Evolutionary conservation across 805 yeast genomes (phyloP).

Genomic region (Saccharomycopsis synnaedendra): DNA sequence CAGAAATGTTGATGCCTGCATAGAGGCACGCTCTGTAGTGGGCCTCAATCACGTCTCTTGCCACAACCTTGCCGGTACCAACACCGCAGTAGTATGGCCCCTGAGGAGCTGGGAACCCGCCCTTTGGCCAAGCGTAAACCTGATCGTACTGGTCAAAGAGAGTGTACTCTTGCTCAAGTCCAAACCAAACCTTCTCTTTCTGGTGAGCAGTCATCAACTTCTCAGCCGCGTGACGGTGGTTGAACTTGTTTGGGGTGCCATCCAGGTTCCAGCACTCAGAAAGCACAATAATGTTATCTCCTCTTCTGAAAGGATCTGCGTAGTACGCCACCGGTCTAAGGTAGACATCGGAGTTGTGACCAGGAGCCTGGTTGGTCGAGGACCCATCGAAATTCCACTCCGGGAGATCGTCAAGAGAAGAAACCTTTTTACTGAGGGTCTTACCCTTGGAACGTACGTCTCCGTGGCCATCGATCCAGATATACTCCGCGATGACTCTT

Average conservation of each 20-base stretch:
- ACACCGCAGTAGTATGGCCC: slow-evolving; percentile 99
- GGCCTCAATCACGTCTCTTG: slow-evolving; percentile 97
- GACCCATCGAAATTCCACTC: slow-evolving; percentile 99
- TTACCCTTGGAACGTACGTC: slow-evolving; percentile 89
- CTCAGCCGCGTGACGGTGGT: slow-evolving; percentile 96
- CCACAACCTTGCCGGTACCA: slow-evolving; percentile 96
- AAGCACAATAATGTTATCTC: slow-evolving; percentile 90
- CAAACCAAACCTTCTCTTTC: slow-evolving; percentile 86
- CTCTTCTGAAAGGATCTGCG: slow-evolving; percentile 96
- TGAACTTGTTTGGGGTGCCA: slow-evolving; percentile 97
- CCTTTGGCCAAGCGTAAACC: slow-evolving; percentile 98
- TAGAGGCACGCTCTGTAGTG: slow-evolving; percentile 97
- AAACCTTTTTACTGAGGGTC: slow-evolving; percentile 61
- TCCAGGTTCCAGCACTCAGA: slow-evolving; percentile 98
- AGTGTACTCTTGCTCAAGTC: slow-evolving; percentile 98
- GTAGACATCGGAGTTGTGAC: slow-evolving; percentile 91
- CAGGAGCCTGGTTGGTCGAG: slow-evolving; percentile 97
- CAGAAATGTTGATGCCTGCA: slow-evolving; percentile 84
- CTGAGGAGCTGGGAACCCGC: slow-evolving; percentile 99
- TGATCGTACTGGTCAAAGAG: slow-evolving; percentile 82
- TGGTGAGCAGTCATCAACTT: slow-evolving; percentile 90
- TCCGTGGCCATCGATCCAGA: slow-evolving; percentile 95
- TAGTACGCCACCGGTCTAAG: slow-evolving; percentile 91
- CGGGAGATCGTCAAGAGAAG: slow-evolving; percentile 76
- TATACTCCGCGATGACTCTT: slow-evolving; percentile 84